These are phyloP conservation scores for Saprolegnia parasitica DNA, from an alignment of 352 stramenopile species.

Conservation along the genomic window DNA sequence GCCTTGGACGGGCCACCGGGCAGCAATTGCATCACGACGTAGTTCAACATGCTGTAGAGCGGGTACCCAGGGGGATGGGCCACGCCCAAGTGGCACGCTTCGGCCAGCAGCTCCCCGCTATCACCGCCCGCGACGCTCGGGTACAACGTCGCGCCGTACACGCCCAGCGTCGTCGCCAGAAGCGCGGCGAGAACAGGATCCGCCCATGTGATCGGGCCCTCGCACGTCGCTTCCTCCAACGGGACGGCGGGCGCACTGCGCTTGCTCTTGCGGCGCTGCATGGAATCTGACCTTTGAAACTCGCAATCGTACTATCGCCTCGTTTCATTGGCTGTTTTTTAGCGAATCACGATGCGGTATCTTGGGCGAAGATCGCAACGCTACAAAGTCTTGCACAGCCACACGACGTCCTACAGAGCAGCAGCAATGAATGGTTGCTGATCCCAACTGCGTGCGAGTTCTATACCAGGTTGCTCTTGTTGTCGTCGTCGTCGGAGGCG, in stretches of 20 bases:
- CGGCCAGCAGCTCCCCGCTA: conserved; percentile 89
- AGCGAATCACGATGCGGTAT: neutral
- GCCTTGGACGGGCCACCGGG: conserved; percentile 40
- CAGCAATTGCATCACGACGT: conserved; percentile 48
- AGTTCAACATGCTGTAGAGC: conserved; percentile 88
- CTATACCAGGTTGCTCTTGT: neutral
- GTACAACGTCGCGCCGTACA: conserved; percentile 81
- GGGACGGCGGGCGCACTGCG: neutral
- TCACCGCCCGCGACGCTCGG: conserved; percentile 86
- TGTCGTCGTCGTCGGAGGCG: neutral
- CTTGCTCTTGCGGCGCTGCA: conserved; percentile 9
- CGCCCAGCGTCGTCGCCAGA: conserved; percentile 37
- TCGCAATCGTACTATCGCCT: neutral
- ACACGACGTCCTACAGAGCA: neutral
- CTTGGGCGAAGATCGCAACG: neutral
- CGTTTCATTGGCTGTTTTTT: neutral
- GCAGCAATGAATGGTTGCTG: too few species aligned
- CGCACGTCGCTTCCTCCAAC: neutral
- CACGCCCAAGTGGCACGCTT: conserved; percentile 90
- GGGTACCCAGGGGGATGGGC: conserved; percentile 94
- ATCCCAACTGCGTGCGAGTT: neutral
- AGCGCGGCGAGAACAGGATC: conserved; percentile 26
- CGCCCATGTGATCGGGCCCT: conserved; percentile 5
- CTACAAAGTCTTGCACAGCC: conserved; percentile 3
- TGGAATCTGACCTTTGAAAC: neutral